phyloP scores from a whole-genome alignment of 2,329 filamentous ascomycete species.

The Talaromyces piceae region DNA sequence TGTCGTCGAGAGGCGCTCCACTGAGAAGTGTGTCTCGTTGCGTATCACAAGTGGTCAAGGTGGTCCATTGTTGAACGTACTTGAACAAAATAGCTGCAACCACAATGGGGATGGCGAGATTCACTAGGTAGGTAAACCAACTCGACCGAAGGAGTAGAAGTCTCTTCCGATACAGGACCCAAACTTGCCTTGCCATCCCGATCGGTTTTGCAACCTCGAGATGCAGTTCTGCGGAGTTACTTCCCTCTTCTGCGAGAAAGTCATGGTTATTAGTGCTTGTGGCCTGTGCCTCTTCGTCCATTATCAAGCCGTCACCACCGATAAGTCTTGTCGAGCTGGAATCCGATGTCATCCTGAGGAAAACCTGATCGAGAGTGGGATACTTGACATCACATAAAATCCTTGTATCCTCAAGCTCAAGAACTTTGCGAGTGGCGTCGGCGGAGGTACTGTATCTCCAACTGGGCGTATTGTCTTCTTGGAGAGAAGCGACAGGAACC shows the following conservation, averaged over 20 bases:
- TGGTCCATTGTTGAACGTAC: slow-evolving; percentile 52
- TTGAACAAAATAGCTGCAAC: slow-evolving; percentile 72
- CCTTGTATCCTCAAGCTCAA: slow-evolving; percentile 60
- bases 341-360: slow-evolving; percentile 49
- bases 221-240: neutral
- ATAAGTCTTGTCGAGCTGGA: neutral
- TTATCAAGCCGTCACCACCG: neutral
- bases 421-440: slow-evolving; percentile 62
- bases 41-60: slow-evolving; percentile 1
- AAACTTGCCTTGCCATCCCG: slow-evolving; percentile 61
- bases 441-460: slow-evolving; percentile 57
- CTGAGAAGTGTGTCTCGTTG: neutral
- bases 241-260: slow-evolving; percentile 8
- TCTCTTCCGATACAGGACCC: slow-evolving; percentile 71
- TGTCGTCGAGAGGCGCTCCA: neutral
- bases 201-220: slow-evolving; percentile 35
- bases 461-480: neutral
- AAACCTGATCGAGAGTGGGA: slow-evolving; percentile 88
- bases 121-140: slow-evolving; percentile 66
- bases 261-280: neutral
- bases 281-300: slow-evolving; percentile 11
- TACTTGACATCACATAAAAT: slow-evolving; percentile 75
- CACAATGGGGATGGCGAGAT: slow-evolving; percentile 69
- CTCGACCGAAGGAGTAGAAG: slow-evolving; percentile 54
- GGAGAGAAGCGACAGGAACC: slow-evolving; percentile 25